Base-by-base conservation (phyloP, 306 rosid species). In the Castanopsis chinensis region DNA sequence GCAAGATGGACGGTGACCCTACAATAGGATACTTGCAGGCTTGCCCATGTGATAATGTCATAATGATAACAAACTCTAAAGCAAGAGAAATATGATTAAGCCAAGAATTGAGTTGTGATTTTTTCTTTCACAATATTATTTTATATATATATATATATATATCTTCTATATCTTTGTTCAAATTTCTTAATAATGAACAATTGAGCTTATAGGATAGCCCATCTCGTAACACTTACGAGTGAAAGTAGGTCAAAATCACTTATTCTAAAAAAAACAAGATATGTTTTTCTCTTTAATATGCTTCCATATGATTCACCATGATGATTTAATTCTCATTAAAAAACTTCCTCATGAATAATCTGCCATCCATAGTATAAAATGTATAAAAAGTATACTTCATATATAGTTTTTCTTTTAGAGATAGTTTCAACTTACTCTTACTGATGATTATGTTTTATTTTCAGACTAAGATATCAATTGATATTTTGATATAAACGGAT, bases 401-500 rank as follows among this genome's bases (percentile, higher is more conserved):
- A 37, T 37, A 37, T 37, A 37, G 10, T 35, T 1, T 37, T 37
- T 30, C 0, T 30, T 30, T 37, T 6, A 1, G 11, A 37, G 0
- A 8, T 37, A 37, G 3, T 37, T 37, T 37, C 1, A 37, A 7
- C 11, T 37, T 37, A 37, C 2, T 37, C 11, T 7, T 37, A 7
- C 11, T 37, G 7, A 37, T 37, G 0, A 37, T 37, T 7, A 37
- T 0, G 2, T 37, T 37, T 37, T 2, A 37, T 37, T 37, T 37
- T 37, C 2, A 1, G 11, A 37, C 3, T 37, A 37, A 37, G 3
- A 37, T 2, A 37, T 10, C 10, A 37, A 37, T 37, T 37, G 1
- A 0, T 37, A 7, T 37, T 37, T 37, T 37, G 11, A 3, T 2
- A 0, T 7, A 37, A 3, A 11, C 1, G 0, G 3, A 0, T 3